Conservation (phyloP, 192 early-diverging fungal species). For the Coemansia sp. region DNA sequence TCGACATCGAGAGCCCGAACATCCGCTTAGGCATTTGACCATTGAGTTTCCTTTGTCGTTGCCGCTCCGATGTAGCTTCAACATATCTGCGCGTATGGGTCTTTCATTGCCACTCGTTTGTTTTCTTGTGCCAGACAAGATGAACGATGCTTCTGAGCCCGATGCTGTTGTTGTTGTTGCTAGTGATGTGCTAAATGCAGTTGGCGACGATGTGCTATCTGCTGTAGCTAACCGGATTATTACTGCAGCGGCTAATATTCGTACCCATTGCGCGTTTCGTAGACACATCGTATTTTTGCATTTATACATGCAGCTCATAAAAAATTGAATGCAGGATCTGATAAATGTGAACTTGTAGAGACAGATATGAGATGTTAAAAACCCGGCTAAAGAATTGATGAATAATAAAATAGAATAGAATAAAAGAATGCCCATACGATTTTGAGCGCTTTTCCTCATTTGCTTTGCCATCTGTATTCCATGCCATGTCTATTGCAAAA, state of each 20-base stretch:
- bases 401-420: neutral
- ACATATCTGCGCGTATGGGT: neutral
- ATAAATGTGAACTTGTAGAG: neutral
- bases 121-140: neutral
- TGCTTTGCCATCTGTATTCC: neutral
- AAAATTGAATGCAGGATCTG: neutral
- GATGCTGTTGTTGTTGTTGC: neutral
- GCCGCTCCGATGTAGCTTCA: neutral
- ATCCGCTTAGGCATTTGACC: neutral
- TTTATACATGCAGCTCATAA: neutral
- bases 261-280: neutral
- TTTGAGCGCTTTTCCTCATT: too few relatives aligned
- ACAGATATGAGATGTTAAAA: neutral
- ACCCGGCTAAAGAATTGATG: neutral
- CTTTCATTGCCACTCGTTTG: neutral
- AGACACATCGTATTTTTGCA: conserved; percentile 4
- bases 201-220: neutral
- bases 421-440: neutral
- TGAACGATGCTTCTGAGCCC: neutral
- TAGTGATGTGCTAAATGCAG: neutral
- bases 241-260: neutral
- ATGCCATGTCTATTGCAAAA: neutral
- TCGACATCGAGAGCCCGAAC: conserved; percentile 10
- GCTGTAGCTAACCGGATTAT: neutral
- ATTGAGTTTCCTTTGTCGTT: neutral